phyloP scores from a whole-genome alignment of 1,284 basidiomycete species.

The Butyriboletus appendiculatus region DNA sequence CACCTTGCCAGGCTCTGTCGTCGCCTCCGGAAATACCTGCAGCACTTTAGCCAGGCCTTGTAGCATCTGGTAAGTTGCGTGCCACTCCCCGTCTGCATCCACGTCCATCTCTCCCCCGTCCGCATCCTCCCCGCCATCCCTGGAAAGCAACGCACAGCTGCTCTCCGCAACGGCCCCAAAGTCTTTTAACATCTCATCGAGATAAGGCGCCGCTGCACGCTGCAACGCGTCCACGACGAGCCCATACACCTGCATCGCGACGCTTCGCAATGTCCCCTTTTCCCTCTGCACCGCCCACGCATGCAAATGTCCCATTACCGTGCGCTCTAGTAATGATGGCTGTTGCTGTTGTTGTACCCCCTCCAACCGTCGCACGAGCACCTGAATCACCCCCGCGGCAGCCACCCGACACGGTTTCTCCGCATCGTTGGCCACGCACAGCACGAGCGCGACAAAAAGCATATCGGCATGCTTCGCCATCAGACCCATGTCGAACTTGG shows the following conservation, averaged over 20 bases:
- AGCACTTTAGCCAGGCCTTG: conserved; percentile 67
- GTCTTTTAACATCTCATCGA: conserved; percentile 61
- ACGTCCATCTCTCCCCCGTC: conserved; percentile 44
- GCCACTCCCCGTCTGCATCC: conserved; percentile 62
- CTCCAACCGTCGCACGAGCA: conserved; percentile 70
- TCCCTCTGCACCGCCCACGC: conserved; percentile 75
- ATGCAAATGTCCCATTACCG: conserved; percentile 71
- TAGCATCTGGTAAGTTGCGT: conserved; percentile 82
- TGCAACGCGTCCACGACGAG: conserved; percentile 72
- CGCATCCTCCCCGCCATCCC: conserved; percentile 18
- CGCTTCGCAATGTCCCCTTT: conserved; percentile 63
- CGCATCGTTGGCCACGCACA: conserved; percentile 93
- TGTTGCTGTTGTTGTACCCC: conserved; percentile 56
- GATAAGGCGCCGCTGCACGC: conserved; percentile 47
- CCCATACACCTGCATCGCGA: conserved; percentile 83
- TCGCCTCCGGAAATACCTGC: conserved; percentile 54
- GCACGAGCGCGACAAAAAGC: conserved; percentile 90
- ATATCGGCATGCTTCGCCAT: conserved; percentile 86
- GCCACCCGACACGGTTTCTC: conserved; percentile 87
- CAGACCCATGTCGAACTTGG: conserved; percentile 82
- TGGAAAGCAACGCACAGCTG: conserved; percentile 43
- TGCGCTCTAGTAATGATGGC: conserved; percentile 33
- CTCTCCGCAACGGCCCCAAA: conserved; percentile 51
- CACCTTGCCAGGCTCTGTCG: conserved; percentile 37
- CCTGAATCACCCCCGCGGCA: conserved; percentile 82